Evolutionary conservation across 192 early-diverging fungal species (phyloP), one percentile per base, ranked within the genome.

Genomic region (Coemansia sp.): DNA sequence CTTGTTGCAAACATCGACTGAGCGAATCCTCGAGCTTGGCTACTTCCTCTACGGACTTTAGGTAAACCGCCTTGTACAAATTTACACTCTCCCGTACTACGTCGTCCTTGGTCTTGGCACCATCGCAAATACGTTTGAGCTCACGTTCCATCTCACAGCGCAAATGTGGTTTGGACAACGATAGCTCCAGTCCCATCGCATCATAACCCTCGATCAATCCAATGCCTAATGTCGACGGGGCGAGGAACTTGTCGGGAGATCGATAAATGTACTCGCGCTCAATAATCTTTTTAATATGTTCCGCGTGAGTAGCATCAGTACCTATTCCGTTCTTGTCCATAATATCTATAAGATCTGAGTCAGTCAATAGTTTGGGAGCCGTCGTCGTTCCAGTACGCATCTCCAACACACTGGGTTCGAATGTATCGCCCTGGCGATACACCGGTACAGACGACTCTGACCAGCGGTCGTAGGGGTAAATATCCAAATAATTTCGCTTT

Each of bases 291-390:
- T 95, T 93, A 70, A 99, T 99, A 61, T 98, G 96, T 37, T 96
- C 92, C 8, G 90, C 90, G 34, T 98, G 97, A 0, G 96, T 99
- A 0, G 97, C 96, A 74, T 99, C 97, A 6, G 97, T 99, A 13
- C 95, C 97, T 43, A 99, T 98, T 16, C 92, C 93, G 68, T 91
- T 91, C 74, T 92, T 89, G 62, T 98, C 93, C 95, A 99, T 97
- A 22, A 91, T 63, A 0, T 83, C 84, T 69, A 99, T 94, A 37
- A 99, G 83, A 32, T 98, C 95, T 11, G 87, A 81, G 65, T 96
- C 95, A 0, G 89, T 92, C 20, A 99, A 76, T 39, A 93, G 84
- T 20, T 84, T 84, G 0, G 96, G 97, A 5, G 88, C 80, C 0
- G 77, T 79, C 0, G 97, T 98, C 1, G 53, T 50, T 1, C 92